phyloP scores from a whole-genome alignment of 208 protist genomes.

The Sergeia podlipaevii region DNA sequence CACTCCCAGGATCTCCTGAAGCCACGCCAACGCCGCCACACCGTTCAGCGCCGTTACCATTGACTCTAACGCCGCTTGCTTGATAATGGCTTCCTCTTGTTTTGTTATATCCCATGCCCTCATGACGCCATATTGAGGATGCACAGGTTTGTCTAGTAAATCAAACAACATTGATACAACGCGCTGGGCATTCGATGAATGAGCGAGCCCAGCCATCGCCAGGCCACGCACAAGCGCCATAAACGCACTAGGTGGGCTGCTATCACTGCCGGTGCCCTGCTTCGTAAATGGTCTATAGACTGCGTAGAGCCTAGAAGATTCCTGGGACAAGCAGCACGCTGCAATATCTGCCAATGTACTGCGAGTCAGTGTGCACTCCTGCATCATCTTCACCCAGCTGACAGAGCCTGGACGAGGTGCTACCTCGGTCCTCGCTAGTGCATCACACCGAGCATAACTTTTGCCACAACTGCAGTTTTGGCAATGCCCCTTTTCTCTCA shows the following conservation, averaged over 20 bases:
- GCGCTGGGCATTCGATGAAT: slow-evolving; percentile 1
- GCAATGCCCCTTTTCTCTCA: no score
- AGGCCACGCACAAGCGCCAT: slow-evolving; percentile 13
- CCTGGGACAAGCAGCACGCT: slow-evolving; percentile 18
- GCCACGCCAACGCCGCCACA: slow-evolving; percentile 25
- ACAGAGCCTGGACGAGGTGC: no score
- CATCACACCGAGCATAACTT: no score
- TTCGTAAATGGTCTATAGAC: slow-evolving; percentile 32
- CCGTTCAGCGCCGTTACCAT: slow-evolving; percentile 18
- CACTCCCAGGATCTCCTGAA: slow-evolving; percentile 11
- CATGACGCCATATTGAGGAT: slow-evolving; percentile 36
- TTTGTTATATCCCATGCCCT: slow-evolving; percentile 40
- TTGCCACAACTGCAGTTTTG: no score
- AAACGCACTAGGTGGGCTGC: slow-evolving; percentile 5
- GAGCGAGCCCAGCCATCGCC: background rate
- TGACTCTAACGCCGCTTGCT: slow-evolving; percentile 18
- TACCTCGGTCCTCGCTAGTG: no score
- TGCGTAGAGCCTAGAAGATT: slow-evolving; percentile 32
- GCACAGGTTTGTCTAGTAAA: slow-evolving; percentile 47
- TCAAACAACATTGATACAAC: slow-evolving; percentile 38
- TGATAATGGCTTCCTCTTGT: slow-evolving; percentile 9
- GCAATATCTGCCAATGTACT: slow-evolving; percentile 21
- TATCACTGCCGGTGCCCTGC: background rate
- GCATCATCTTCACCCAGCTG: background rate
- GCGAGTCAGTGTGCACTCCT: slow-evolving; percentile 6